Percentiles rank a stretch among this genome's conserved stretches.
Evolutionary conservation across 169 alveolate species (phyloP).

Genomic region (Amoebophrya sp.): DNA sequence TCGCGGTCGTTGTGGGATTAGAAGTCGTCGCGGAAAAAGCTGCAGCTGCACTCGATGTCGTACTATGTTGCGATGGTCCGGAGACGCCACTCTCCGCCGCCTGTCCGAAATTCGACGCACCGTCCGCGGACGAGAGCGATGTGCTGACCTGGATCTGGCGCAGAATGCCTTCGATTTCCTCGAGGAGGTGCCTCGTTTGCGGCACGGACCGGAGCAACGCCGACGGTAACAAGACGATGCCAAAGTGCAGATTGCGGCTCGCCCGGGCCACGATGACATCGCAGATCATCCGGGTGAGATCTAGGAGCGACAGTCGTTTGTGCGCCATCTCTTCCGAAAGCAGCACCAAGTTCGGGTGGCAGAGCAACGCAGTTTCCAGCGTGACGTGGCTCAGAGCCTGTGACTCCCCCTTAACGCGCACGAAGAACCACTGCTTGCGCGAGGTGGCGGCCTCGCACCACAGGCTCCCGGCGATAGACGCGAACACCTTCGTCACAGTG

Average conservation of each 20-base stretch:
- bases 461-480: background rate
- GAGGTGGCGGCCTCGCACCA: background rate
- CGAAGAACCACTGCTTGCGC: background rate
- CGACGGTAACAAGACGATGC: background rate
- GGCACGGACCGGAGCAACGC: background rate
- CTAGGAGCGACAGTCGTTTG: background rate
- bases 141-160: no score
- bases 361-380: background rate
- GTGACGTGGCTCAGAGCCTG: background rate
- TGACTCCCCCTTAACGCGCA: background rate
- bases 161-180: background rate
- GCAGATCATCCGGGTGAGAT: background rate
- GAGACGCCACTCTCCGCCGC: no score
- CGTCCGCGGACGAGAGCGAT: no score
- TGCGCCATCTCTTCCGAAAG: background rate
- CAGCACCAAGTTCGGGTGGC: background rate
- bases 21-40: no score
- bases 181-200: background rate
- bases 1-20: no score
- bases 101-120: no score
- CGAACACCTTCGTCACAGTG: background rate
- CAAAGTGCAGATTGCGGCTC: background rate
- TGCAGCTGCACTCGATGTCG: no score
- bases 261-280: background rate
- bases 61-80: no score